Base-by-base conservation (phyloP, 2,329 filamentous ascomycete genomes). In the Fusarium chlamydosporum region DNA sequence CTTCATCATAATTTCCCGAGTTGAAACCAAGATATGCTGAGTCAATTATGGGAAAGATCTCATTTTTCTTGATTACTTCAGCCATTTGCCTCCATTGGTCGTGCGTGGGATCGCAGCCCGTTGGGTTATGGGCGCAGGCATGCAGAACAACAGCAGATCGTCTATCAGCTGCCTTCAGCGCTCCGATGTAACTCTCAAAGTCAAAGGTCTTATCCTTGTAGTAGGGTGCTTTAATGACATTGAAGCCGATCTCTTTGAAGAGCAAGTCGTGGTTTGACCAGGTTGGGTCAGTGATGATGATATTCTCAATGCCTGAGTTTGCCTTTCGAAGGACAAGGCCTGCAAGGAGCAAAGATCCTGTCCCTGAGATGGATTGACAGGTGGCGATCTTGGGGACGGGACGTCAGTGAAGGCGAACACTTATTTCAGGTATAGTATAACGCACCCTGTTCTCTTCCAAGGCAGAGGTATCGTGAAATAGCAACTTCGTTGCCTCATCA, bases 51-150 rank as follows among this genome's bases (percentile, higher is more conserved):
- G 72, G 68, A 2, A 73, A 74, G 0, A 74, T 62, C 0, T 23
- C 35, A 0, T 71, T 72, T 1, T 64, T 29, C 1, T 71, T 58
- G 1, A 74, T 60, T 0, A 74, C 48, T 0, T 16, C 12, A 1
- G 63, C 66, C 16, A 78, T 69, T 3, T 76, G 67, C 7, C 63
- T 71, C 37, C 78, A 76, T 5, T 74, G 56, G 2, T 67, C 68
- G 0, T 35, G 45, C 0, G 68, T 61, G 0, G 80, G 80, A 50
- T 82, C 81, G 27, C 74, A 78, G 3, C 81, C 81, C 0, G 80
- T 82, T 1, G 81, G 81, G 55, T 82, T 82, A 60, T 82, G 81
- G 0, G 81, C 81, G 59, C 81, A 82, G 12, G 80, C 76, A 52
- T 83, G 81, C 5, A 82, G 69, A 27, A 82, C 64, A 11, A 82